These are phyloP conservation scores for Trichoderma hamatum DNA, from an alignment of 2,329 filamentous ascomycete genomes.

Conservation along the genomic window DNA sequence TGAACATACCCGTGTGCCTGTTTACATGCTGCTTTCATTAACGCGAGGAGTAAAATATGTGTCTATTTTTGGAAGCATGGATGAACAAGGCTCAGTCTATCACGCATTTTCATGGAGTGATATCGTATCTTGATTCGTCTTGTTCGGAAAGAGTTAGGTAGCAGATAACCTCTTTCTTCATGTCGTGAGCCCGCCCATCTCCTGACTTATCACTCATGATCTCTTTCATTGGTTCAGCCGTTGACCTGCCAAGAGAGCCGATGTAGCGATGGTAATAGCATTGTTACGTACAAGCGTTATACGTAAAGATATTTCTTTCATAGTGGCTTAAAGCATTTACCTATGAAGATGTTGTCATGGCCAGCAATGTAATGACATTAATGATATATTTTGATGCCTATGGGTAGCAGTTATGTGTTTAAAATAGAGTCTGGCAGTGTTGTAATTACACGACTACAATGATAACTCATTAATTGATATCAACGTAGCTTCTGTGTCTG, in stretches of 20 bases:
- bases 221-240: background rate
- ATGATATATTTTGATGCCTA: background rate
- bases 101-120: background rate
- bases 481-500: background rate
- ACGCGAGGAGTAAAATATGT: background rate
- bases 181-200: background rate
- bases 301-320: background rate
- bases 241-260: background rate
- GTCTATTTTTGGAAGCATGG: background rate
- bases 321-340: background rate
- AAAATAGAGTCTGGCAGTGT: background rate
- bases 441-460: background rate
- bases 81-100: background rate
- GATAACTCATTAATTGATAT: background rate
- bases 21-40: background rate
- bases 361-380: slow-evolving; percentile 6
- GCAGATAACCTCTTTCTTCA: background rate
- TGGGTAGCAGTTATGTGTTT: background rate
- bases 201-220: background rate
- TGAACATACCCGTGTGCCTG: background rate
- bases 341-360: background rate
- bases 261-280: background rate
- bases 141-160: background rate
- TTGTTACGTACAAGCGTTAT: background rate
- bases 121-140: background rate